These are phyloP conservation scores for Aureoboletus auriporus DNA, from an alignment of 768 basidiomycete species.

Conservation along the genomic window DNA sequence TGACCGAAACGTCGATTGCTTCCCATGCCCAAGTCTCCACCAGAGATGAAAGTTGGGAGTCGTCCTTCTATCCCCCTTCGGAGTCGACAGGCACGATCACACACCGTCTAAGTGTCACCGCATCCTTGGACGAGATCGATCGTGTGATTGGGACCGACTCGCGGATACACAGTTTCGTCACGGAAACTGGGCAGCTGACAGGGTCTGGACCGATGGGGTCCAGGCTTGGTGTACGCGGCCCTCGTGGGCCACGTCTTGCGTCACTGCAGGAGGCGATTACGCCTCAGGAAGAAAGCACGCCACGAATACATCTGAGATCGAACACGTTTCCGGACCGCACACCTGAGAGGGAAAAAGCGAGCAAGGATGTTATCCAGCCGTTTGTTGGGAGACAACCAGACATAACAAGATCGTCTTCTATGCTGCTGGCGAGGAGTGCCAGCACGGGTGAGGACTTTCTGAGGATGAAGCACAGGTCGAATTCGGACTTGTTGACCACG, in stretches of 20 bases:
- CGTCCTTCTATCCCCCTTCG: conserved; percentile 27
- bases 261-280: conserved; percentile 13
- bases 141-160: conserved; percentile 18
- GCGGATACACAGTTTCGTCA: conserved; percentile 23
- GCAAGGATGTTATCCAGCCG: conserved; percentile 15
- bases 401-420: conserved; percentile 14
- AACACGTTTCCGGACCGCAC: conserved; percentile 40
- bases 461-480: conserved; percentile 14
- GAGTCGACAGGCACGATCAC: conserved; percentile 23
- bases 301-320: conserved; percentile 17
- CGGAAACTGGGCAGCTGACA: conserved; percentile 15
- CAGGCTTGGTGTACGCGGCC: conserved; percentile 14
- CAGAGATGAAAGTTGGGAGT: conserved; percentile 13
- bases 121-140: conserved; percentile 29
- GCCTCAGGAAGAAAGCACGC: conserved; percentile 19
- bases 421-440: conserved; percentile 9
- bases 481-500: conserved; percentile 13
- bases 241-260: conserved; percentile 19
- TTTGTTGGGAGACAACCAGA: conserved; percentile 23
- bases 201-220: conserved; percentile 14
- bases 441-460: conserved; percentile 1
- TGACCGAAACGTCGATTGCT: conserved; percentile 1
- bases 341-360: conserved; percentile 36
- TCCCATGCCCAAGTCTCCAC: conserved; percentile 6
- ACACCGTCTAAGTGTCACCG: conserved; percentile 9